Evolutionary conservation across 164 flowering plant species (phyloP), one percentile per base, ranked within the genome.

Genomic region (Houttuynia cordata): DNA sequence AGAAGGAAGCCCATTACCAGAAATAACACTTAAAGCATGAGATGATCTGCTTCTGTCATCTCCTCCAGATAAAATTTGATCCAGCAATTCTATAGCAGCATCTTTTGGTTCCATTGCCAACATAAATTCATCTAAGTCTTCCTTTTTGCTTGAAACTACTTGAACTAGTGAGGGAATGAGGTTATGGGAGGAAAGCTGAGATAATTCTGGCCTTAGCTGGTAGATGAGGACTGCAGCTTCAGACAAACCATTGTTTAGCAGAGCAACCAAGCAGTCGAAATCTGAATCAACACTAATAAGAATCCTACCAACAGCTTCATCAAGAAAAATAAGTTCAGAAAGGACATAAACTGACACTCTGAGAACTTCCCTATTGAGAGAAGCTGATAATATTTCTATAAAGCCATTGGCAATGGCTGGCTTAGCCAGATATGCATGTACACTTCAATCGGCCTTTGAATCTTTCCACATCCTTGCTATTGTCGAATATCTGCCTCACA

Each of bases 241-340:
- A n/a, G 76, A 73, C 22, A 84, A 72, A 40, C 95, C 95, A 67
- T 84, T 83, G 73, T 75, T 83, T n/a, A 87, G 71, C 39, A 87
- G 66, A 68, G 78, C 62, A 56, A 85, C 80, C 58, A 87, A 67
- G 77, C 84, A 78, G 65, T 79, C 86, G 61, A 83, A 76, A 68
- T 84, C 88, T 53, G 87, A 75, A 60, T 81, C 87, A 37, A 81
- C 79, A 59, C 81, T 78, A 8, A 79, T 81, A 10, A 87, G 80
- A 59, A 70, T 69, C 58, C 80, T 85, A 20, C 75, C 79, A 60
- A 87, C 79, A 34, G 60, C 71, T 68, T 81, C 83, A 71, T 87
- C 84, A 23, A 75, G 68, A 59, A 57, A 71, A 55, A 80, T 68
- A 50, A 87, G 78, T 76, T 81, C 85, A 1, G 88, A 84, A 30